Base-by-base conservation (phyloP, 2,329 filamentous ascomycete genomes). In the Ramichloridium luteum region DNA sequence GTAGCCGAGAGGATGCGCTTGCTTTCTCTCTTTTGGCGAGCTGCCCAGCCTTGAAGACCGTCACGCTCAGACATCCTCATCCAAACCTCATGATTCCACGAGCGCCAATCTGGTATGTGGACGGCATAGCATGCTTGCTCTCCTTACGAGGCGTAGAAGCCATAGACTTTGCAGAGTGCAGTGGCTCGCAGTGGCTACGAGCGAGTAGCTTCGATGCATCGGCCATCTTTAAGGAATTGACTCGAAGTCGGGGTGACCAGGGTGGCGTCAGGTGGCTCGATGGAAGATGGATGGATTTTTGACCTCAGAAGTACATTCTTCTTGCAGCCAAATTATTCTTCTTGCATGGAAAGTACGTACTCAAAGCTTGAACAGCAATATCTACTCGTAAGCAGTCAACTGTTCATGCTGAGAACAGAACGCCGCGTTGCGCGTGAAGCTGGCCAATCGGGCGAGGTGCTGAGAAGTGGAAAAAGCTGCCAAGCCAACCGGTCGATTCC, bases 1-100 rank as follows among this genome's bases (percentile, higher is more conserved):
- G 49, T 4, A 31, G 30, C 16, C 31, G 50, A 13, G 47, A 52
- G 23, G 50, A 54, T 31, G 50, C 49, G 2, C 39, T 51, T 10
- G 41, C 50, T 1, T 51, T 54, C 17, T 41, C 49, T 4, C 35
- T 54, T 6, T 40, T 54, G 13, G 47, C 43, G 6, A 29, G 40
- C 3, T 54, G 50, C 28, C 29, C 35, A 15, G 46, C 39, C 20
- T 33, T 54, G 31, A 39, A 34, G 23, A 32, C 6, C 5, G 37
- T 53, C 13, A 47, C 40, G 3, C 35, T 54, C 20, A 32, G 49
- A 6, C 22, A 49, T 6, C 28, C 36, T 5, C 33, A 45, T 20
- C 42, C 45, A 5, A 39, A 35, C 29, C 35, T 54, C 6, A 13
- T 45, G 3, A 30, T 30, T 3, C 38, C 38, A 3, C 25, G 32